phyloP scores from a whole-genome alignment of 495 filamentous ascomycete species.

The Penicillium angulare region DNA sequence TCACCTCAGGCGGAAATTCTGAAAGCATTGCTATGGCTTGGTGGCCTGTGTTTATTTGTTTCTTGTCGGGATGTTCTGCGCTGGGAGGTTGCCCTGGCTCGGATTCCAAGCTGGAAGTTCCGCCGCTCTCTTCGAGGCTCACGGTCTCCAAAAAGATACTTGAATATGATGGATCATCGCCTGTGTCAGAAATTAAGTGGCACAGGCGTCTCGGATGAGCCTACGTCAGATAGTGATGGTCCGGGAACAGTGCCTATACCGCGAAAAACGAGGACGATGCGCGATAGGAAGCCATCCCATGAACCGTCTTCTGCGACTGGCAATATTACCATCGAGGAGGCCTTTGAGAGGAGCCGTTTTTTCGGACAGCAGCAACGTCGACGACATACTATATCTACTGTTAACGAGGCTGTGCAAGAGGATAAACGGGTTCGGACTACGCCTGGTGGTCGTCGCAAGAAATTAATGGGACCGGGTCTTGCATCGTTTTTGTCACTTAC shows the following conservation, averaged over 20 bases:
- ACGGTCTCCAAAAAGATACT: constrained; percentile 45
- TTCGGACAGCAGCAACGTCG: constrained; percentile 38
- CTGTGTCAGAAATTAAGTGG: constrained; percentile 44
- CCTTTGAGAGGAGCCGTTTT: constrained; percentile 15
- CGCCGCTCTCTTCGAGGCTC: constrained; percentile 52
- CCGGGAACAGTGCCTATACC: constrained; percentile 23
- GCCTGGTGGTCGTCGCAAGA: constrained; percentile 64
- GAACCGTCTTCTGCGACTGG: constrained; percentile 20
- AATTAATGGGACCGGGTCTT: constrained; percentile 62
- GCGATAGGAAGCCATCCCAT: constrained; percentile 14
- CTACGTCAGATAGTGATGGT: constrained; percentile 45
- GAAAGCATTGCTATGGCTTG: constrained; percentile 81
- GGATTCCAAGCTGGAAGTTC: constrained; percentile 91
- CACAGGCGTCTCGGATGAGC: constrained; percentile 31
- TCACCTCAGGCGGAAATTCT: constrained; percentile 87
- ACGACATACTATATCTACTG: constrained; percentile 54
- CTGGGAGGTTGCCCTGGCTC: constrained; percentile 81
- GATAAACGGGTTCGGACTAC: constrained; percentile 48
- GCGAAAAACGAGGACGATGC: constrained; percentile 31
- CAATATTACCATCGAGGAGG: constrained; percentile 25
- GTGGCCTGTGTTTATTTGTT: constrained; percentile 73
- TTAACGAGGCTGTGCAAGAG: constrained; percentile 33
- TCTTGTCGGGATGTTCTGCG: constrained; percentile 72
- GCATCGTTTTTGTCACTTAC: constrained; percentile 79
- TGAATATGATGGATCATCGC: constrained; percentile 51